A percentile compares a stretch with the other conserved stretches of the same genome.
These are phyloP conservation scores for Aegilops tauschii DNA, from an alignment of 176 grass and related monocot genomes.

Conservation along the genomic window DNA sequence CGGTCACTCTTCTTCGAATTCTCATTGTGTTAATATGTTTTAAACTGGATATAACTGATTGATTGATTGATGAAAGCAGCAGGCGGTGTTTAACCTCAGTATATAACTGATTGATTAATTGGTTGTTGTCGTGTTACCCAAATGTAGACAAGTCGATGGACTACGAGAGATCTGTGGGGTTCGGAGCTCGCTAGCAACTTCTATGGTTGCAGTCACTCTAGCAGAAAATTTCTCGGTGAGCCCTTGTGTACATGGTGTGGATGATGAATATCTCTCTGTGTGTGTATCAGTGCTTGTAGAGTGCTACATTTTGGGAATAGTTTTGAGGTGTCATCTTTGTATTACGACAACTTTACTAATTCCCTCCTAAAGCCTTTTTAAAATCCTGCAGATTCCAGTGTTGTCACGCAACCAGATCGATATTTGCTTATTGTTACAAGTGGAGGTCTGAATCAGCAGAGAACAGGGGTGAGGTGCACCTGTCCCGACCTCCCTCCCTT, in stretches of 20 bases:
- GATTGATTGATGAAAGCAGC: not conserved
- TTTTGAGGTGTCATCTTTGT: not conserved
- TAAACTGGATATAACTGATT: not conserved
- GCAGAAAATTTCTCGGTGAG: conserved; percentile 62
- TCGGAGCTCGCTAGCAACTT: conserved; percentile 62
- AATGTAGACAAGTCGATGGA: conserved; percentile 40
- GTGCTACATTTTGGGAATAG: not conserved
- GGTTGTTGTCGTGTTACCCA: conserved; percentile 7
- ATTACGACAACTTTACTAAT: not conserved
- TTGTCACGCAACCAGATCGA: conserved; percentile 49
- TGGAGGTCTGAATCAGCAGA: conserved; percentile 86
- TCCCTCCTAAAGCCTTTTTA: not conserved
- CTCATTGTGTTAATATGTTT: not conserved
- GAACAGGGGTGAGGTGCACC: conserved; percentile 72
- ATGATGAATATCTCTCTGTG: not conserved
- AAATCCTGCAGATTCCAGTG: conserved; percentile 46
- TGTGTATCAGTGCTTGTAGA: not conserved
- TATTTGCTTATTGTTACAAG: conserved; percentile 81
- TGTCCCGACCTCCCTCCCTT: not conserved
- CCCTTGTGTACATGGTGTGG: not conserved
- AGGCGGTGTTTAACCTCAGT: not conserved
- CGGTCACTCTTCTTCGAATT: not conserved
- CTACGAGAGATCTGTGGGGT: conserved; percentile 44
- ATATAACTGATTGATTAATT: not conserved
- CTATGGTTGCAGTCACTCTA: conserved; percentile 74